phyloP scores from a whole-genome alignment of 345 rosid species.

The Syzygium aqueum region DNA sequence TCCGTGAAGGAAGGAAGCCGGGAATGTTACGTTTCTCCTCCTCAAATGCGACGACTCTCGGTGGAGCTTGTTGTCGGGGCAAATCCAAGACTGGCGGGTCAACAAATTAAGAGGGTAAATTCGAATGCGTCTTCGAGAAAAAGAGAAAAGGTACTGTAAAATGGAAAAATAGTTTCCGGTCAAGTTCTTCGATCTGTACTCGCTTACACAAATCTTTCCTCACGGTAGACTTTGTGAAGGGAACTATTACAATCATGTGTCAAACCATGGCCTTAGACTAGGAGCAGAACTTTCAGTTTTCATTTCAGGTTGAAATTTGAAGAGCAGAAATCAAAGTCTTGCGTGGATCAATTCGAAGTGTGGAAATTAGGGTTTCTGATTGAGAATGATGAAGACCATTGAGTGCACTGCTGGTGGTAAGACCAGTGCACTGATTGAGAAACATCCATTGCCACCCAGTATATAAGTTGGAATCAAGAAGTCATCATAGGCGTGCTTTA shows the following conservation, averaged over 20 bases:
- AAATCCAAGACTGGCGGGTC: neutral
- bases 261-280: neutral
- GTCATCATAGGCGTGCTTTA: neutral
- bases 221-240: neutral
- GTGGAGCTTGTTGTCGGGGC: neutral
- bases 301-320: neutral
- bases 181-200: neutral
- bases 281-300: neutral
- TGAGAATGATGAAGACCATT: neutral
- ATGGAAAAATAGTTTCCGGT: neutral
- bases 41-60: neutral
- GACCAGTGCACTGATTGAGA: no score
- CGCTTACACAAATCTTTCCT: neutral
- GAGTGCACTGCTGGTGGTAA: no score
- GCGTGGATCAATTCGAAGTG: neutral
- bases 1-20: neutral
- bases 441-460: neutral
- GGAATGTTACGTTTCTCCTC: neutral
- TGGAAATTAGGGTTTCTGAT: neutral
- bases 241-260: neutral
- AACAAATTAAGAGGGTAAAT: neutral
- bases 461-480: neutral
- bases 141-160: neutral
- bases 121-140: neutral
- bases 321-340: neutral